phyloP scores from a whole-genome alignment of 148 eudicot species.

The Hydrangea macrophylla region DNA sequence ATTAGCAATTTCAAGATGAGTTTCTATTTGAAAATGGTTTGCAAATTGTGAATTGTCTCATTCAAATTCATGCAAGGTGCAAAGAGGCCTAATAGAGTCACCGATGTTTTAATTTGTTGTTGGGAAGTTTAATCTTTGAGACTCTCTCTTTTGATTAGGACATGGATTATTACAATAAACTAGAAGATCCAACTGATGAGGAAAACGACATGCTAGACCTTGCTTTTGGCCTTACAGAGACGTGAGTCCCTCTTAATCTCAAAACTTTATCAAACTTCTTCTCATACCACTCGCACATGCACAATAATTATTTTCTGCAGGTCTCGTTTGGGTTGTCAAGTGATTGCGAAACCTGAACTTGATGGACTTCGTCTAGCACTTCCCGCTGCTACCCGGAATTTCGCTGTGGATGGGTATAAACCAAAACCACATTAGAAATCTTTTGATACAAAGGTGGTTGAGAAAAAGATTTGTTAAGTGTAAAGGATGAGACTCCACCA shows the following conservation, averaged over 20 bases:
- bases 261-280: neutral
- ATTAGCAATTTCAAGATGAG: too few relatives aligned
- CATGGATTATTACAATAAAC: conserved; percentile 70
- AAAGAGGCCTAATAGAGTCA: too few relatives aligned
- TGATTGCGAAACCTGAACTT: conserved; percentile 81
- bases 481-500: neutral
- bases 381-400: conserved; percentile 89
- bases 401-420: conserved; percentile 91
- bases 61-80: too few relatives aligned
- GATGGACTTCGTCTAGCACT: conserved; percentile 86
- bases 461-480: neutral
- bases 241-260: conserved; percentile 49
- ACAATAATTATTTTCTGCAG: conserved; percentile 31
- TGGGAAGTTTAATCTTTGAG: neutral
- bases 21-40: too few relatives aligned
- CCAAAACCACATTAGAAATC: conserved; percentile 48
- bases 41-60: too few relatives aligned
- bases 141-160: conserved; percentile 57
- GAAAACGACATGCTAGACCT: conserved; percentile 98
- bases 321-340: conserved; percentile 96
- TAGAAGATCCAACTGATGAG: conserved; percentile 86
- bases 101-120: too few relatives aligned
- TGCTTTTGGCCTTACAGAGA: conserved; percentile 92
- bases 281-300: neutral
- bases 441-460: neutral